phyloP scores from a whole-genome alignment of 768 basidiomycete genomes.

The Leccinum longicurvipes region DNA sequence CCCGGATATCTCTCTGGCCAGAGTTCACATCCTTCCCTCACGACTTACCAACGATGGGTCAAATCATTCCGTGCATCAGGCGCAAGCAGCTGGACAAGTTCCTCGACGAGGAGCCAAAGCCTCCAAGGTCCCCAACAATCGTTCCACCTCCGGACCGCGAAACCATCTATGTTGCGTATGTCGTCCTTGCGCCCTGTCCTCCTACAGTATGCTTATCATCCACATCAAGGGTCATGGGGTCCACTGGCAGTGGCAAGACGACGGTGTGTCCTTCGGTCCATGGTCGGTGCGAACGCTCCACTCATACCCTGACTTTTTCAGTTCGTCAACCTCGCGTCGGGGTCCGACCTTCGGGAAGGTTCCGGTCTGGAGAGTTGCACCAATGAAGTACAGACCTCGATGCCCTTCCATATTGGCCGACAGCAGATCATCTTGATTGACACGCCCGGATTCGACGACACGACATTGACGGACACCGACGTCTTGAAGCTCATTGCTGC shows the following conservation, averaged over 20 bases:
- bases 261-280: slow-evolving; percentile 22
- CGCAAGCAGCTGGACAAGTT: slow-evolving; percentile 26
- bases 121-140: slow-evolving; percentile 9
- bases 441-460: slow-evolving; percentile 64
- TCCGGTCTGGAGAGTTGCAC: slow-evolving; percentile 37
- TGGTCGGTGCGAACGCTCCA: background rate
- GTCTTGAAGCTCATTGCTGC: slow-evolving; percentile 50
- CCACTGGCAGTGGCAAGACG: slow-evolving; percentile 35
- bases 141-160: slow-evolving; percentile 15
- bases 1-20: slow-evolving; percentile 25
- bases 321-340: slow-evolving; percentile 38
- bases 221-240: slow-evolving; percentile 31
- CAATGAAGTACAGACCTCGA: slow-evolving; percentile 29
- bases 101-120: slow-evolving; percentile 26
- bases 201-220: slow-evolving; percentile 24
- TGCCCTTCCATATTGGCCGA: slow-evolving; percentile 27
- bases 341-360: slow-evolving; percentile 31
- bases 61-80: slow-evolving; percentile 24
- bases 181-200: slow-evolving; percentile 1
- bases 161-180: slow-evolving; percentile 30
- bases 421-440: slow-evolving; percentile 50
- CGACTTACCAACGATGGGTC: slow-evolving; percentile 28
- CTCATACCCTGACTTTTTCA: slow-evolving; percentile 14
- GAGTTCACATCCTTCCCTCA: slow-evolving; percentile 11
- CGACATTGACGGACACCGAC: slow-evolving; percentile 45